Conservation (phyloP, 768 basidiomycete species). For the Lyophyllum decastes region DNA sequence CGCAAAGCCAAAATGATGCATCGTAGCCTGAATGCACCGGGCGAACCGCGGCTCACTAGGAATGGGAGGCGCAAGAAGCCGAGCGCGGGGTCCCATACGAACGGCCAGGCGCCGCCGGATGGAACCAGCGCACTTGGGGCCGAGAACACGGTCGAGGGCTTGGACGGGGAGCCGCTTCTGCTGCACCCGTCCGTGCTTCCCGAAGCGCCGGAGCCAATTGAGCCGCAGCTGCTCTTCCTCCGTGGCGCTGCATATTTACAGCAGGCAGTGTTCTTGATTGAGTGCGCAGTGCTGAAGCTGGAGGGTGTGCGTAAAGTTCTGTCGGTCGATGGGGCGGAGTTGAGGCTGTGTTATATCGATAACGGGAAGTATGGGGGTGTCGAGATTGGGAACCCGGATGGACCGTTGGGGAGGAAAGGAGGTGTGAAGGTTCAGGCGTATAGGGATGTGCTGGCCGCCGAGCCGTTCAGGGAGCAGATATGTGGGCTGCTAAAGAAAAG, state of each 20-base stretch:
- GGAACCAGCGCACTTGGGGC: conserved; percentile 53
- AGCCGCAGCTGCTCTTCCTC: conserved; percentile 81
- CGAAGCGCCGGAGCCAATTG: conserved; percentile 84
- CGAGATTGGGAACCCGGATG: conserved; percentile 80
- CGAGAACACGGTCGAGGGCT: conserved; percentile 46
- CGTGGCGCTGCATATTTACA: conserved; percentile 84
- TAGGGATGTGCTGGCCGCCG: conserved; percentile 54
- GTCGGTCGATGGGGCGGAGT: conserved; percentile 69
- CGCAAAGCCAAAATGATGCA: conserved; percentile 68
- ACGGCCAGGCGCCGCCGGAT: conserved; percentile 68
- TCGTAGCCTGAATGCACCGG: conserved; percentile 37
- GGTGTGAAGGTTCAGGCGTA: conserved; percentile 69
- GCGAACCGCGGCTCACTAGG: conserved; percentile 36
- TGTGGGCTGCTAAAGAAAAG: conserved; percentile 64
- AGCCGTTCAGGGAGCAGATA: conserved; percentile 62
- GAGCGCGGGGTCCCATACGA: conserved; percentile 38
- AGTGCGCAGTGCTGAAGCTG: conserved; percentile 66
- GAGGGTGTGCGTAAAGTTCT: conserved; percentile 66
- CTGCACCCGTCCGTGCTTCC: conserved; percentile 76
- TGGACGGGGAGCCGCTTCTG: conserved; percentile 51
- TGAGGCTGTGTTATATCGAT: conserved; percentile 75
- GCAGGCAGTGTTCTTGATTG: conserved; percentile 74
- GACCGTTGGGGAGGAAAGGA: conserved; percentile 63
- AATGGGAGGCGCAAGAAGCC: conserved; percentile 59
- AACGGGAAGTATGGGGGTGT: conserved; percentile 82